Evolutionary conservation across 2,329 filamentous ascomycete genomes (phyloP), one percentile per base, ranked within the genome.

Genomic region (Cadophora malorum): DNA sequence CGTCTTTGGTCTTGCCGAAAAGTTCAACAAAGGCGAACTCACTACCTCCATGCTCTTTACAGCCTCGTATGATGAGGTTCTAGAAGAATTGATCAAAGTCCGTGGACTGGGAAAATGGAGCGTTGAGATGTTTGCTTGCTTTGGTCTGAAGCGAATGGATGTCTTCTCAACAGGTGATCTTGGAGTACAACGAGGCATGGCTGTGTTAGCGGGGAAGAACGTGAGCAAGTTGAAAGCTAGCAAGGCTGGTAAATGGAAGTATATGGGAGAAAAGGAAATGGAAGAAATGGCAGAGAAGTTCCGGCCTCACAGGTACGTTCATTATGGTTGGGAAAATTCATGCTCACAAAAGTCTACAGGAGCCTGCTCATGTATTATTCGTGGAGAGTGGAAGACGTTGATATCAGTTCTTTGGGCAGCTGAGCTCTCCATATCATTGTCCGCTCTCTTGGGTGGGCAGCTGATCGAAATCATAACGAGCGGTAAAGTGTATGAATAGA

Each of bases 341-440:
- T 69, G 67, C 73, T 71, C 55, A 72, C 68, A 28, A 2, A 66
- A 55, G 31, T 3, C 52, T 21, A 5, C 63, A 90, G 94, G 76
- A 96, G 91, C 74, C 78, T 97, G 53, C 97, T 97, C 76, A 97
- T 97, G 94, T 97, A 94, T 94, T 97, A 97, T 78, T 97, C 97
- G 92, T 97, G 95, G 94, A 84, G 91, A 68, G 89, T 95, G 12
- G 91, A 91, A 77, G 88, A 93, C 76, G 93, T 93, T 4, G 91
- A 96, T 79, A 81, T 94, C 31, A 88, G 84, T 70, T 85, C 85
- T 3, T 76, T 90, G 78, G 86, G 87, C 71, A 65, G 62, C 23
- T 70, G 47, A 69, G 38, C 1, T 23, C 35, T 25, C 21, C n/a
- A 9, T 7, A 3, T 0, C 9, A 38, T 38, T 38, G 35, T 38